A percentile compares a stretch with the other conserved stretches of the same genome.
Evolutionary conservation across 2,329 filamentous ascomycete species (phyloP).

Genomic region (Diaporthe sp.): DNA sequence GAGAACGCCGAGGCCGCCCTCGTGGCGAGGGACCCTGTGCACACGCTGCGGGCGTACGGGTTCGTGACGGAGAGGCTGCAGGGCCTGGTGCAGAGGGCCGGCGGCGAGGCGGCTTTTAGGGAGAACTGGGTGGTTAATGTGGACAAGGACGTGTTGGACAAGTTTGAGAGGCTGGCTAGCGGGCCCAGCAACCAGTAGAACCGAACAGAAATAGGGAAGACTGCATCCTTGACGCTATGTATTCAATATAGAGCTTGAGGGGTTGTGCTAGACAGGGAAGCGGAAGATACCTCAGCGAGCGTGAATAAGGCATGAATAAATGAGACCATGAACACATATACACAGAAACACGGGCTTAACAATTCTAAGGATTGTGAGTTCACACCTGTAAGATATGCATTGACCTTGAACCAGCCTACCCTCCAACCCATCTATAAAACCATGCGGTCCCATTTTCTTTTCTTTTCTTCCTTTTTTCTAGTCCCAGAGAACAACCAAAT

Average conservation of each 20-base stretch:
- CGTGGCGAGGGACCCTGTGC: slow-evolving; percentile 74
- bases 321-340: slow-evolving; percentile 21
- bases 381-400: neutral
- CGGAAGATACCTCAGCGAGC: slow-evolving; percentile 34
- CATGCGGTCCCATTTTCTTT: neutral
- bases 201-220: neutral
- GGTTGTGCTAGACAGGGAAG: slow-evolving; percentile 15
- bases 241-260: neutral
- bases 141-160: slow-evolving; percentile 77
- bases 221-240: neutral
- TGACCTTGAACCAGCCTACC: neutral
- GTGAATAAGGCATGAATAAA: slow-evolving; percentile 29
- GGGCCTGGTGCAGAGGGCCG: slow-evolving; percentile 69
- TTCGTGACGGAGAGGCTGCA: slow-evolving; percentile 76
- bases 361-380: neutral
- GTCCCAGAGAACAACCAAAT: neutral
- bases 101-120: slow-evolving; percentile 77
- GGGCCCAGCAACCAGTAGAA: neutral
- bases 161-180: slow-evolving; percentile 66
- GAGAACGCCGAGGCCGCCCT: slow-evolving; percentile 67
- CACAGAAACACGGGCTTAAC: neutral
- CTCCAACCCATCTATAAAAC: neutral
- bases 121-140: slow-evolving; percentile 80
- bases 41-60: slow-evolving; percentile 72
- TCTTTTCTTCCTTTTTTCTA: neutral